Conservation (phyloP, 345 rosid genomes). For the Citrus reticulata region DNA sequence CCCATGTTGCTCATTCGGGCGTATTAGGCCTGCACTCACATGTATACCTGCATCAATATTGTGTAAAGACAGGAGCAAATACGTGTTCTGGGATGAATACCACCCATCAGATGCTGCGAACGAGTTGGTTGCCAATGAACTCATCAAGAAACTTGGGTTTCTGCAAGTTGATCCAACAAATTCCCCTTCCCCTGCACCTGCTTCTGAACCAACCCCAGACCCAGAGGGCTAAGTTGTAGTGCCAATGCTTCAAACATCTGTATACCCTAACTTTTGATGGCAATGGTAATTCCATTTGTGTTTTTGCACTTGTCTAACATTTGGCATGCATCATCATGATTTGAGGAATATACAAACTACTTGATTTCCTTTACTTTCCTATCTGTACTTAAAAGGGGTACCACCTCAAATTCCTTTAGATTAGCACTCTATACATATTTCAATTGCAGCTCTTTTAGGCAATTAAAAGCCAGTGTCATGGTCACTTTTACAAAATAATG, state of each 20-base stretch:
- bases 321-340: background rate
- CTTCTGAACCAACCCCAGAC: constrained; percentile 35
- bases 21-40: constrained; percentile 79
- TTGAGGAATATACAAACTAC: no score
- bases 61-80: constrained; percentile 83
- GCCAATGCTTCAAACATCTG: background rate
- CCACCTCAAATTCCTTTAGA: no score
- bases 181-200: constrained; percentile 47
- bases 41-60: constrained; percentile 80
- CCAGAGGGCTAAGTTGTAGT: constrained; percentile 15
- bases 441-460: background rate
- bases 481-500: background rate
- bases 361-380: no score
- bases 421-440: background rate
- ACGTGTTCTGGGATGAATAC: constrained; percentile 97
- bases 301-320: background rate
- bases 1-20: constrained; percentile 90
- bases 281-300: background rate
- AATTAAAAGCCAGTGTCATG: background rate
- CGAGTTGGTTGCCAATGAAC: constrained; percentile 74
- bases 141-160: constrained; percentile 71
- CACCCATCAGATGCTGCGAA: constrained; percentile 87
- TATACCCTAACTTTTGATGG: background rate
- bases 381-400: no score
- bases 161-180: constrained; percentile 18